These are phyloP conservation scores for Pterocarpus macrocarpus DNA, from an alignment of 306 rosid species.

Conservation along the genomic window DNA sequence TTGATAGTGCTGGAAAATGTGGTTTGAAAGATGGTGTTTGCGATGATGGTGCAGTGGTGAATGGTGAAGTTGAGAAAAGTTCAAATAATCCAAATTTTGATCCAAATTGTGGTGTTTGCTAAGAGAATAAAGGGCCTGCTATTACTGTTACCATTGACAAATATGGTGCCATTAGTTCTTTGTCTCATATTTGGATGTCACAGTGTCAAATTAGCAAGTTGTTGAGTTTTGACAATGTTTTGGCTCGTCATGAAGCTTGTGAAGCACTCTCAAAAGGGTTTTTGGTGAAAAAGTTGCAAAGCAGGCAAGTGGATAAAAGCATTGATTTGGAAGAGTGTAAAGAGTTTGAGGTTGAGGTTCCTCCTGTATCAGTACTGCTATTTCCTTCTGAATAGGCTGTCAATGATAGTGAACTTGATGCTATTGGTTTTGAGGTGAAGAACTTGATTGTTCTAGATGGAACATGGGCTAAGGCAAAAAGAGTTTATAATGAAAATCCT, in stretches of 20 bases:
- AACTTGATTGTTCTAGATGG: conserved; percentile 85
- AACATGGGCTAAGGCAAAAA: conserved; percentile 94
- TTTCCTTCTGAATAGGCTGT: conserved; percentile 80
- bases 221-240: conserved; percentile 51
- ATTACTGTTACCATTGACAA: conserved; percentile 64
- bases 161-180: conserved; percentile 61
- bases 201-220: conserved; percentile 33
- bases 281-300: conserved; percentile 67
- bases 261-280: conserved; percentile 76
- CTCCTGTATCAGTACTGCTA: conserved; percentile 72
- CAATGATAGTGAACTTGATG: conserved; percentile 48
- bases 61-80: conserved; percentile 39
- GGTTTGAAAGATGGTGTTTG: too few relatives aligned
- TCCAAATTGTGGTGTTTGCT: conserved; percentile 9
- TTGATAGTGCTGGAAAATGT: too few relatives aligned
- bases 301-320: conserved; percentile 43
- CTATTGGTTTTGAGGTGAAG: conserved; percentile 59
- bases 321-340: conserved; percentile 57
- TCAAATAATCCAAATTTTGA: conserved; percentile 28
- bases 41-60: conserved; percentile 17
- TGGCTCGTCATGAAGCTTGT: conserved; percentile 59
- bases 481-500: conserved; percentile 82
- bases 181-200: conserved; percentile 69
- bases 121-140: conserved; percentile 47
- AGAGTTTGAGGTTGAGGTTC: conserved; percentile 74